Conservation (phyloP, 768 basidiomycete genomes). For the Asterophora lycoperdoides region DNA sequence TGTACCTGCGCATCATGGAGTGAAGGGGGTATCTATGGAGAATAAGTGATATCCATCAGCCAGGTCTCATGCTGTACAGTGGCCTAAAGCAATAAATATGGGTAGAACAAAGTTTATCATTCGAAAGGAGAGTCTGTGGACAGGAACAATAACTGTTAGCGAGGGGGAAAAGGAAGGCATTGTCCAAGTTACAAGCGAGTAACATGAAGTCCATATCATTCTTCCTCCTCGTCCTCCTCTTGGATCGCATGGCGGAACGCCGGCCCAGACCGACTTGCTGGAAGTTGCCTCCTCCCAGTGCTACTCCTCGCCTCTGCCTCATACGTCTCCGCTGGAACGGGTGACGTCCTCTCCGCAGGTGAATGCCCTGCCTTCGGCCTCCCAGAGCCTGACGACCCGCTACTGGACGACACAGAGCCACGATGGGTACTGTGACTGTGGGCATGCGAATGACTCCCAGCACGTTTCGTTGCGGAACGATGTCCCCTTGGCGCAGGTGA, state of each 20-base stretch:
- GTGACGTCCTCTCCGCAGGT: conserved; percentile 56
- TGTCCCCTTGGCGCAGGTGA: conserved; percentile 52
- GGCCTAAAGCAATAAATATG: conserved; percentile 3
- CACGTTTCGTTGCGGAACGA: conserved; percentile 33
- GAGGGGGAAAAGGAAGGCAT: neutral
- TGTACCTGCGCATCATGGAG: neutral
- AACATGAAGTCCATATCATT: conserved; percentile 28
- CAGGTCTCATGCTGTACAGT: conserved; percentile 6
- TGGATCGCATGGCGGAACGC: conserved; percentile 72
- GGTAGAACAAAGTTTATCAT: neutral
- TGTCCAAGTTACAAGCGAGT: neutral
- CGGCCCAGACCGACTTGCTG: conserved; percentile 61
- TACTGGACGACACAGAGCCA: conserved; percentile 18
- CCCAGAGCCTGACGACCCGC: conserved; percentile 11
- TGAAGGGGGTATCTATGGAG: conserved; percentile 13
- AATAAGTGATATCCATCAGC: conserved; percentile 13
- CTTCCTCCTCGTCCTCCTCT: conserved; percentile 86
- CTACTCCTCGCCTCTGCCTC: conserved; percentile 51
- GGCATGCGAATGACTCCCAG: conserved; percentile 11
- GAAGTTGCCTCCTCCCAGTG: conserved; percentile 60
- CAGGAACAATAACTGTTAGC: conserved; percentile 1
- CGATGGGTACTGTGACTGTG: neutral
- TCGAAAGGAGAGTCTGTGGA: neutral
- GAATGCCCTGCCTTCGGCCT: conserved; percentile 54
- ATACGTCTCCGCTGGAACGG: conserved; percentile 51